Evolutionary conservation across 345 rosid species (phyloP).

Genomic region (Pistacia integerrima): DNA sequence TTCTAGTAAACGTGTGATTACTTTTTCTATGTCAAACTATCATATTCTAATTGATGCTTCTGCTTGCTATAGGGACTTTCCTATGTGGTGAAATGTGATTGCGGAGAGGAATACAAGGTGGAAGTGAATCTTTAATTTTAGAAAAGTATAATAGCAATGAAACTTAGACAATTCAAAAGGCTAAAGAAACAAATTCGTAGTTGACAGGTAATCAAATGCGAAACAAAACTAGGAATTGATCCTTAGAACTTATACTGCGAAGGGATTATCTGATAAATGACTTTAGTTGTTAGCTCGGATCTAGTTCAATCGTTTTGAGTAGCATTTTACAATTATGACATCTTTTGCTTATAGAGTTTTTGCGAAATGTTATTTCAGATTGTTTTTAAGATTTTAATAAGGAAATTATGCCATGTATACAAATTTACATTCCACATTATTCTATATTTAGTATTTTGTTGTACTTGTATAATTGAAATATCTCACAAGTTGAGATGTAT

Average conservation of each 20-base stretch:
- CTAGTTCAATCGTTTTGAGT: not conserved
- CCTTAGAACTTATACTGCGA: not conserved
- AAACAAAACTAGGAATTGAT: slow-evolving; percentile 14
- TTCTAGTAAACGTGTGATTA: too few species aligned
- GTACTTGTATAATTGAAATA: slow-evolving; percentile 2
- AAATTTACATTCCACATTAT: not conserved
- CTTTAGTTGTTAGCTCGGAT: not conserved
- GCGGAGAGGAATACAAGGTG: too few species aligned
- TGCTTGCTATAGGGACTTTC: too few species aligned
- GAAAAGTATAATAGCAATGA: too few species aligned
- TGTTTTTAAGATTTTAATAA: not conserved
- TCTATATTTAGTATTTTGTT: slow-evolving; percentile 2
- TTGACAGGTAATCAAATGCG: too few species aligned
- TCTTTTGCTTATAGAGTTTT: not conserved
- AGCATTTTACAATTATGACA: not conserved
- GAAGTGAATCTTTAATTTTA: too few species aligned
- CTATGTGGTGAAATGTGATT: too few species aligned
- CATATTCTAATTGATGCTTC: too few species aligned
- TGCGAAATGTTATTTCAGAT: not conserved
- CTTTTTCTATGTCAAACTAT: too few species aligned
- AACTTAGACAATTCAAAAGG: too few species aligned
- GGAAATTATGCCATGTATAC: not conserved
- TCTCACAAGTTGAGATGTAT: slow-evolving; percentile 11
- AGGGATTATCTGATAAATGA: not conserved
- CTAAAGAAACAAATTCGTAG: too few species aligned